A percentile compares a stretch with the other conserved stretches of the same genome.
Conservation (phyloP, 2,329 filamentous ascomycete species). For the Trichoderma koningiopsis region DNA sequence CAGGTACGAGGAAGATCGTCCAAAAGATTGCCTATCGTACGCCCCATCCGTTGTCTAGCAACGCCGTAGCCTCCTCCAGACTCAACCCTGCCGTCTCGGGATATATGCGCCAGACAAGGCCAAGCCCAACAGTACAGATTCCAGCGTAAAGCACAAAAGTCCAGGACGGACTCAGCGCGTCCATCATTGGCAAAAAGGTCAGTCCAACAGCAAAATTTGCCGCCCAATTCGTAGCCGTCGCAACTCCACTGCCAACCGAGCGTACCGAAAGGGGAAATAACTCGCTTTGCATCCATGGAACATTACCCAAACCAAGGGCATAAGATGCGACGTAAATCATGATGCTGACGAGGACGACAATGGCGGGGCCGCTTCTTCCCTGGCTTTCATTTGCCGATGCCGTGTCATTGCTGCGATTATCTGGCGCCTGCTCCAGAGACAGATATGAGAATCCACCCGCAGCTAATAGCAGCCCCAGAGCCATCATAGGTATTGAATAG, state of each 20-base stretch:
- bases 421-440: constrained; percentile 43
- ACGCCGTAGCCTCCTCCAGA: constrained; percentile 74
- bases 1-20: not conserved
- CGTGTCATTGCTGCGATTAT: constrained; percentile 28
- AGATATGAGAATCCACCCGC: constrained; percentile 72
- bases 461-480: constrained; percentile 68
- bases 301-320: constrained; percentile 84
- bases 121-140: constrained; percentile 70
- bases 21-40: constrained; percentile 48
- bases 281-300: constrained; percentile 96
- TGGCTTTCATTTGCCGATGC: constrained; percentile 24
- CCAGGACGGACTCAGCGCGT: constrained; percentile 68
- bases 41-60: constrained; percentile 75
- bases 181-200: constrained; percentile 88
- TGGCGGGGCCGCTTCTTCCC: constrained; percentile 43
- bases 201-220: constrained; percentile 84
- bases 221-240: constrained; percentile 83
- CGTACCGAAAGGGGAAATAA: constrained; percentile 79
- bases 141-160: constrained; percentile 81
- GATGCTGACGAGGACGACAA: constrained; percentile 71
- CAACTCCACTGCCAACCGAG: constrained; percentile 69
- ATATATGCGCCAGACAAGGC: constrained; percentile 72
- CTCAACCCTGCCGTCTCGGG: constrained; percentile 83
- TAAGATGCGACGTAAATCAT: constrained; percentile 84
- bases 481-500: constrained; percentile 83